Base-by-base conservation (phyloP, 73 alveolate species). In the Paramecium sexaurelia region DNA sequence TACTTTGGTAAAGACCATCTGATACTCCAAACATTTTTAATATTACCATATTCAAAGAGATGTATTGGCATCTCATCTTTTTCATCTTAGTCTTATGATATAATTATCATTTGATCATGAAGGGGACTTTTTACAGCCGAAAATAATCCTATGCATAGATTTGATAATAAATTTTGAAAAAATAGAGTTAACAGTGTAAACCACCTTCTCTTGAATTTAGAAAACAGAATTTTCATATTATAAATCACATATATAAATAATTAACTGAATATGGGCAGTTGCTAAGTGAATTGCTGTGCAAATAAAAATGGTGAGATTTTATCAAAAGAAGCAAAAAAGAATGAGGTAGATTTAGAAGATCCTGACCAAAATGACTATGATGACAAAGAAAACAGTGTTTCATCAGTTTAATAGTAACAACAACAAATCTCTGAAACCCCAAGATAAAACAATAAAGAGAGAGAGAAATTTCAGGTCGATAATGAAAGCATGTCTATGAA, bases 171-270 rank as follows among this genome's bases (percentile, higher is more conserved):
- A 71, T 96, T 69, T 84, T 95, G 45, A 96, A 90, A 93, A 96
- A 94, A 87, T 96, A 96, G 99, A 92, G 95, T 43, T 93, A 96
- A 88, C 99, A 99, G 15, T 96, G 98, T 75, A 99, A 99, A 13
- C 98, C 98, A 51, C 98, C 98, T 3, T 95, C 98, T 33, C 47
- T 73, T 55, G 56, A 89, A 87, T 69, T 55, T 85, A 92, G 37
- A 85, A 78, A 78, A 75, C 61, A 78, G 75, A 78, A 24, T 78
- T 78, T 78, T 78, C 75, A 78, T 35, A 35, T 71, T n/a, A 51
- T 51, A 51, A 51, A 51, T 51, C 29, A 51, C 29, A 71, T 71
- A 71, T 71, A 71, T 15, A 35, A 71, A 71, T 71, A 71, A 71
- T 61, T 61, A 61, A 61, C 83, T 61, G 83, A 61, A 61, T 47